A percentile compares a stretch with the other conserved stretches of the same genome.
Conservation (phyloP, 2,329 filamentous ascomycete genomes). For the Didymella glomerata region DNA sequence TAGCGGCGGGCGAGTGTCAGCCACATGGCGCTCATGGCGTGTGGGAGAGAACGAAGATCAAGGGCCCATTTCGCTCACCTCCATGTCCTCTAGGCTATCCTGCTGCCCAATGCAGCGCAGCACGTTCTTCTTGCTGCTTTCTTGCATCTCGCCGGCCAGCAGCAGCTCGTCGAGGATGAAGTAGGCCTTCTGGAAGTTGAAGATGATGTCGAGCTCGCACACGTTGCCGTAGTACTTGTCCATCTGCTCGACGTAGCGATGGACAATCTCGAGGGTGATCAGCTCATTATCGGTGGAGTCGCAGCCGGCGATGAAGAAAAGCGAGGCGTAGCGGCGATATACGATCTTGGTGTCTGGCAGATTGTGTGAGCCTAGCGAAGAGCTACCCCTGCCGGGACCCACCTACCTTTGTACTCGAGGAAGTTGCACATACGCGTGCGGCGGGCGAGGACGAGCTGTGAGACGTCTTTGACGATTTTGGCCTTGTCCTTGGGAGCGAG, state of each 20-base stretch:
- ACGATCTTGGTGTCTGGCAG: conserved; percentile 92
- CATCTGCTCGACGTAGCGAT: conserved; percentile 99
- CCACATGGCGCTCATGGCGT: conserved; percentile 42
- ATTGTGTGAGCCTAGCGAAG: conserved; percentile 39
- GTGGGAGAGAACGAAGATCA: conserved; percentile 21
- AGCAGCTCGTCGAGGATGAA: conserved; percentile 98
- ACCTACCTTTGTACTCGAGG: conserved; percentile 93
- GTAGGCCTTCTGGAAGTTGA: conserved; percentile 99
- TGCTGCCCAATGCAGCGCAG: conserved; percentile 95
- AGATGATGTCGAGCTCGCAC: conserved; percentile 99
- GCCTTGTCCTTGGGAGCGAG: conserved; percentile 97
- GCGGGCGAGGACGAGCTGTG: conserved; percentile 93
- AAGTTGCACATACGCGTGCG: conserved; percentile 99
- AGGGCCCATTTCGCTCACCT: conserved; percentile 72
- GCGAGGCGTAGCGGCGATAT: conserved; percentile 96
- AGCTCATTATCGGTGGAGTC: conserved; percentile 97
- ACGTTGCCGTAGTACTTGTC: conserved; percentile 99
- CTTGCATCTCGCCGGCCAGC: conserved; percentile 94
- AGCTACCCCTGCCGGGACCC: conserved; percentile 24
- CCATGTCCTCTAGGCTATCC: conserved; percentile 97
- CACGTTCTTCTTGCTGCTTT: conserved; percentile 99
- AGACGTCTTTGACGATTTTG: conserved; percentile 99
- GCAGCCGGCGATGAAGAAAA: conserved; percentile 99
- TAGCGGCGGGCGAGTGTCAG: conserved; percentile 52
- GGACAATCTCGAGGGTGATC: conserved; percentile 97